A percentile compares a stretch with the other conserved stretches of the same genome.
phyloP scores from a whole-genome alignment of 2,329 filamentous ascomycete genomes.

The Apiospora saccharicola region DNA sequence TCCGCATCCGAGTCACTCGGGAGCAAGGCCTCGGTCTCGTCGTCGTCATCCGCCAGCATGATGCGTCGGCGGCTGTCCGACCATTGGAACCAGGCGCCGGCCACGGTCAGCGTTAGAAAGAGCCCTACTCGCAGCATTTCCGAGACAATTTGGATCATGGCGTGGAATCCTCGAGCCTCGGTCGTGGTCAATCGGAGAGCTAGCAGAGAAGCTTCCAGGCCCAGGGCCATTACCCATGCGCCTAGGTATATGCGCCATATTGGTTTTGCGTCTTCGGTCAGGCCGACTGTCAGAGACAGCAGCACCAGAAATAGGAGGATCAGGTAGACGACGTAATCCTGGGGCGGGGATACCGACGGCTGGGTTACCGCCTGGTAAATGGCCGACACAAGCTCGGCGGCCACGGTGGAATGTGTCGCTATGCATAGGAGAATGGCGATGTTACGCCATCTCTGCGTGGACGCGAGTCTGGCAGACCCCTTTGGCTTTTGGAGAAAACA shows the following conservation, averaged over 20 bases:
- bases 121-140: not conserved
- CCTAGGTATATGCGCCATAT: not conserved
- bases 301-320: not conserved
- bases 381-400: not conserved
- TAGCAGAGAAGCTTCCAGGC: not conserved
- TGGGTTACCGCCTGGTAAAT: not conserved
- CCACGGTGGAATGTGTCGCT: not conserved
- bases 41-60: not conserved
- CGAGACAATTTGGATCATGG: not conserved
- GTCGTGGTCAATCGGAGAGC: not conserved
- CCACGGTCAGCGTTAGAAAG: not conserved
- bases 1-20: not conserved
- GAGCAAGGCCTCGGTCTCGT: not conserved
- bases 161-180: not conserved
- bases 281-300: not conserved
- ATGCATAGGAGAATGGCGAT: not conserved
- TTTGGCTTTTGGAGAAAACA: not conserved
- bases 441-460: not conserved
- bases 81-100: not conserved
- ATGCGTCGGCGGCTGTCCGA: slow-evolving; percentile 4
- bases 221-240: not conserved
- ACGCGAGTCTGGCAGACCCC: not conserved
- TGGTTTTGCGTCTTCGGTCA: not conserved
- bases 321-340: slow-evolving; percentile 9
- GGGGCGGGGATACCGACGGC: not conserved